Base-by-base conservation (phyloP, 192 early-diverging fungal genomes). In the Lunasporangiospora selenospora region DNA sequence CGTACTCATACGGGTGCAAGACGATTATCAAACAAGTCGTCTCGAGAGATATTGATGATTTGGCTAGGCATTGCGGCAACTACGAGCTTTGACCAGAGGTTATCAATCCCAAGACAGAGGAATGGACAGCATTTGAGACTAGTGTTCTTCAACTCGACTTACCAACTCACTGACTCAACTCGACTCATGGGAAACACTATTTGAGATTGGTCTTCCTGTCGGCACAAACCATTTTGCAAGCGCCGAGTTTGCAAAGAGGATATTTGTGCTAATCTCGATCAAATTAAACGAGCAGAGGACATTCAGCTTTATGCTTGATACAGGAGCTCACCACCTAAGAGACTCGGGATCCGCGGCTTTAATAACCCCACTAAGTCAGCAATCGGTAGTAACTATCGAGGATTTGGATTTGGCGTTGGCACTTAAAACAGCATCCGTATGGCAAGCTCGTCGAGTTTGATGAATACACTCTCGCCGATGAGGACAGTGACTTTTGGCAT, bases 231-330 rank as follows among this genome's bases (percentile, higher is more conserved):
- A 47, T 47, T 1, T 9, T 29, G 71, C 71, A 3, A 75, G 53
- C 37, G 53, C 71, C 32, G 71, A 60, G 16, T 45, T 75, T 21
- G 71, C 59, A n/a, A 75, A 65, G 50, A 65, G 46, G 18, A 47
- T 47, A 26, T 47, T 47, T 47, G 24, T 47, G 26, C 26, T 15
- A 13, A 47, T 21, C 15, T 4, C 21, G 18, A 47, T 47, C 7
- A 47, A 47, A 26, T 26, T 46, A 19, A 12, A 19, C 5, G 26
- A 26, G 23, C 23, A 19, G 23, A 26, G 21, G 45, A 16, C 21
- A 13, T 47, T 47, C 21, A 26, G 26, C 15, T 47, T 47, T 47
- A 26, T 47, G 21, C 11, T 47, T 15, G 23, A 8, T 12, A 29
- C 21, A 3, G n/a, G 44, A 3, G 44, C 44, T 12, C 44, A 46